A percentile compares a stretch with the other conserved stretches of the same genome.
Conservation (phyloP, 2,329 filamentous ascomycete species). For the Colletotrichum eremochloae region DNA sequence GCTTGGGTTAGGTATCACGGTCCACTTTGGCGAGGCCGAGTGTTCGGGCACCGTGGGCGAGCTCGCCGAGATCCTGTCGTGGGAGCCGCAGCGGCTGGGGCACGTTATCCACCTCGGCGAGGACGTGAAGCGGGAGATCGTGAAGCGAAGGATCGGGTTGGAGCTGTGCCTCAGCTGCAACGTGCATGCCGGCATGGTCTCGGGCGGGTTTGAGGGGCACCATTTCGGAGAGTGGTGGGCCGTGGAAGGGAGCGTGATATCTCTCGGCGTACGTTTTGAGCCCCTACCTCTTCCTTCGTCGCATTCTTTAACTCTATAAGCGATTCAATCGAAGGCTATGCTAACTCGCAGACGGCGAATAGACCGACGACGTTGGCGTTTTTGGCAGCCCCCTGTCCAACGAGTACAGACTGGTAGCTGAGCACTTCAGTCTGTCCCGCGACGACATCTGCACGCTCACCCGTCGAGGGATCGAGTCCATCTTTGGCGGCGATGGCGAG, state of each 20-base stretch:
- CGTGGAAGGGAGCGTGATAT: slow-evolving; percentile 70
- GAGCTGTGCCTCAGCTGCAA: slow-evolving; percentile 88
- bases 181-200: slow-evolving; percentile 80
- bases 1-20: slow-evolving; percentile 72
- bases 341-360: slow-evolving; percentile 15
- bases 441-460: slow-evolving; percentile 66
- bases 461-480: slow-evolving; percentile 71
- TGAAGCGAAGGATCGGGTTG: slow-evolving; percentile 69
- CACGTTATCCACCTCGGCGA: slow-evolving; percentile 83
- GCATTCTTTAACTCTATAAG: neutral
- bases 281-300: neutral
- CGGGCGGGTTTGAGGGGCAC: slow-evolving; percentile 75
- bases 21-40: slow-evolving; percentile 83
- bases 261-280: slow-evolving; percentile 73
- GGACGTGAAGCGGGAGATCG: slow-evolving; percentile 67
- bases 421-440: slow-evolving; percentile 73
- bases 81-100: slow-evolving; percentile 76
- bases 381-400: slow-evolving; percentile 83
- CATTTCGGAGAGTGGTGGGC: slow-evolving; percentile 82
- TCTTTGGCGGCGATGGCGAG: slow-evolving; percentile 75
- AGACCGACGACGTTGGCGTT: slow-evolving; percentile 89
- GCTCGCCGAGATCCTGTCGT: slow-evolving; percentile 73
- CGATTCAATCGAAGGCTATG: neutral
- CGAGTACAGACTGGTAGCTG: slow-evolving; percentile 80
- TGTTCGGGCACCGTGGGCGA: slow-evolving; percentile 70